Evolutionary conservation across 2,329 filamentous ascomycete species (phyloP).

Genomic region (Thielaviopsis punctulata): DNA sequence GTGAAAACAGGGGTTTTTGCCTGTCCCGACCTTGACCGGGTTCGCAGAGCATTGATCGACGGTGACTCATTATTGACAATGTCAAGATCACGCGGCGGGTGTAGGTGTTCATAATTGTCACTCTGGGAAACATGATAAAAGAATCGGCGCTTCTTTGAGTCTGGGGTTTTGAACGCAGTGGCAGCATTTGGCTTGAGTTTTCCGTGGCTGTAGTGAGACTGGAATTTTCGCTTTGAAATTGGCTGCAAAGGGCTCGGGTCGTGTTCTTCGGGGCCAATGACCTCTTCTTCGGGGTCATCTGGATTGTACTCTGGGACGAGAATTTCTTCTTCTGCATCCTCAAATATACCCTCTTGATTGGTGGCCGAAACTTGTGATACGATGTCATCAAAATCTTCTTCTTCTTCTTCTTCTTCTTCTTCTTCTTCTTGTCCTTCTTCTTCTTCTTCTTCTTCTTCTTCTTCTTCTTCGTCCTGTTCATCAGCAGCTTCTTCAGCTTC

Average conservation of each 20-base stretch:
- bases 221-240: neutral
- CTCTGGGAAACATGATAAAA: neutral
- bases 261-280: neutral
- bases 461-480: too few relatives aligned
- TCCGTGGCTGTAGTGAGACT: neutral
- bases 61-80: constrained; percentile 8
- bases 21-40: constrained; percentile 5
- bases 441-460: too few relatives aligned
- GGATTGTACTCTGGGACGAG: neutral
- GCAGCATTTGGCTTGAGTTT: neutral
- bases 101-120: neutral
- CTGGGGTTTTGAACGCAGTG: neutral
- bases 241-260: neutral
- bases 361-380: neutral
- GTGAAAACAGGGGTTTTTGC: constrained; percentile 8
- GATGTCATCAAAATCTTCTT: too few relatives aligned
- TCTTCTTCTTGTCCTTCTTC: too few relatives aligned
- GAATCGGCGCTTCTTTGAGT: neutral
- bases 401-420: too few relatives aligned
- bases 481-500: too few relatives aligned
- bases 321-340: neutral
- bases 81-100: neutral
- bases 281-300: neutral
- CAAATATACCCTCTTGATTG: neutral
- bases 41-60: constrained; percentile 7